Evolutionary conservation across 805 yeast genomes (phyloP).

Genomic region (Saccharomycopsis javanensis): DNA sequence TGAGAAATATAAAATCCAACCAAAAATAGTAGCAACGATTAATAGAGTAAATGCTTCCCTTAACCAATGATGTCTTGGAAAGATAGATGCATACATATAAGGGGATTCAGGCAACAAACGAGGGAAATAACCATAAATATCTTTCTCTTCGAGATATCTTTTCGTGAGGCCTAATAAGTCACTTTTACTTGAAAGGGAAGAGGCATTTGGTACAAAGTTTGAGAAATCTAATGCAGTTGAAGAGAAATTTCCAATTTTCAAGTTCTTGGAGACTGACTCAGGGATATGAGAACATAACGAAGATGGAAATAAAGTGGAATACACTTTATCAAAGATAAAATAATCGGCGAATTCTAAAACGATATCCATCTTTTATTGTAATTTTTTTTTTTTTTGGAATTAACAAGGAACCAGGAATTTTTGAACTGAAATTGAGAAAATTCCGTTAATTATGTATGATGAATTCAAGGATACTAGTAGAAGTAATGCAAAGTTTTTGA

Average conservation of each 20-base stretch:
- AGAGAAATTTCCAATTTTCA: slow-evolving; percentile 20
- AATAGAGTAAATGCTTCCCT: slow-evolving; percentile 66
- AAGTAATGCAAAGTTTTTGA: no score
- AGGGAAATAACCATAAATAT: slow-evolving; percentile 55
- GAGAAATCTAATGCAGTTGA: slow-evolving; percentile 15
- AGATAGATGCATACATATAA: slow-evolving; percentile 53
- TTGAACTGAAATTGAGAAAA: no score
- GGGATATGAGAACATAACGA: slow-evolving; percentile 33
- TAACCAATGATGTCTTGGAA: slow-evolving; percentile 60
- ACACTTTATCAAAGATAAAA: slow-evolving; percentile 60
- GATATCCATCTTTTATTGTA: slow-evolving; percentile 78
- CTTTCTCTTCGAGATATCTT: slow-evolving; percentile 23
- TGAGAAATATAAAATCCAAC: slow-evolving; percentile 69
- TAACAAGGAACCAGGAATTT: no score
- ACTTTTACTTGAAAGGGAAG: background rate
- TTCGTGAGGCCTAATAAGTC: slow-evolving; percentile 9
- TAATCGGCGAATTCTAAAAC: slow-evolving; percentile 75
- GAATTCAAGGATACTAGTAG: no score
- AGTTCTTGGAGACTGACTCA: slow-evolving; percentile 22
- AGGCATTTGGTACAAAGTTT: background rate
- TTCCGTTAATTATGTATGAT: no score
- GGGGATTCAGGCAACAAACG: slow-evolving; percentile 45
- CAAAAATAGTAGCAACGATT: slow-evolving; percentile 66
- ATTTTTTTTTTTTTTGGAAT: background rate
- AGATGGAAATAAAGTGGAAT: slow-evolving; percentile 60